These are phyloP conservation scores for Lodderomyces metapsilosis DNA, from an alignment of 1,139 yeast genomes.

Conservation along the genomic window DNA sequence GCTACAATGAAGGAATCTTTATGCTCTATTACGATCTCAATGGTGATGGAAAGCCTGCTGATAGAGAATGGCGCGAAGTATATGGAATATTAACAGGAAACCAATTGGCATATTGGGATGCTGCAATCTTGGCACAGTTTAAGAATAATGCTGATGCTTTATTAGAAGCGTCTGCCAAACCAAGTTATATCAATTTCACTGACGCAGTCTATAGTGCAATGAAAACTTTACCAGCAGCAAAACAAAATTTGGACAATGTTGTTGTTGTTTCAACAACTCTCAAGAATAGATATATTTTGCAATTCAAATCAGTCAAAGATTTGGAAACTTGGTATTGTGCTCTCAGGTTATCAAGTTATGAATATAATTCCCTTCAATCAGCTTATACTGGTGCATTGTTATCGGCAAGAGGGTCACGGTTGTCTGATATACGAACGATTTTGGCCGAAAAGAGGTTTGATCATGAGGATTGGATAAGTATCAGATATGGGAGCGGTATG, in stretches of 20 bases:
- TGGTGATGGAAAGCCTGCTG: conserved; percentile 82
- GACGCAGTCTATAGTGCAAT: conserved; percentile 86
- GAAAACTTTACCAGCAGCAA: conserved; percentile 57
- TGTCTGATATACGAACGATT: conserved; percentile 83
- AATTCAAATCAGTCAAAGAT: conserved; percentile 60
- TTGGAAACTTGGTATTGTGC: conserved; percentile 76
- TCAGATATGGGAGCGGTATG: conserved; percentile 94
- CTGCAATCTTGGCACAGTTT: conserved; percentile 63
- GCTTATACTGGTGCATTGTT: conserved; percentile 94
- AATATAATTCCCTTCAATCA: conserved; percentile 79
- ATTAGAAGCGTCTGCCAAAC: conserved; percentile 60
- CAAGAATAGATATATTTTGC: conserved; percentile 81
- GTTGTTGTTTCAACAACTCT: conserved; percentile 86
- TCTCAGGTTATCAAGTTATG: conserved; percentile 74
- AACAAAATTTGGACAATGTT: conserved; percentile 69
- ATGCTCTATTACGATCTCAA: conserved; percentile 71
- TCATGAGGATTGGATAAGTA: conserved; percentile 94
- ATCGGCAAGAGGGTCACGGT: conserved; percentile 80
- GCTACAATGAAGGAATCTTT: conserved; percentile 72
- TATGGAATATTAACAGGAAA: conserved; percentile 90
- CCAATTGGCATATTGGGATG: conserved; percentile 92
- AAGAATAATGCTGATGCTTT: conserved; percentile 49
- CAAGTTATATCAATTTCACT: conserved; percentile 86
- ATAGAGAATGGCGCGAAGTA: conserved; percentile 87
- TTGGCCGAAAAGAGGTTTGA: conserved; percentile 81